Conservation (phyloP, 140 eudicot genomes). For the Flaveria floridana region DNA sequence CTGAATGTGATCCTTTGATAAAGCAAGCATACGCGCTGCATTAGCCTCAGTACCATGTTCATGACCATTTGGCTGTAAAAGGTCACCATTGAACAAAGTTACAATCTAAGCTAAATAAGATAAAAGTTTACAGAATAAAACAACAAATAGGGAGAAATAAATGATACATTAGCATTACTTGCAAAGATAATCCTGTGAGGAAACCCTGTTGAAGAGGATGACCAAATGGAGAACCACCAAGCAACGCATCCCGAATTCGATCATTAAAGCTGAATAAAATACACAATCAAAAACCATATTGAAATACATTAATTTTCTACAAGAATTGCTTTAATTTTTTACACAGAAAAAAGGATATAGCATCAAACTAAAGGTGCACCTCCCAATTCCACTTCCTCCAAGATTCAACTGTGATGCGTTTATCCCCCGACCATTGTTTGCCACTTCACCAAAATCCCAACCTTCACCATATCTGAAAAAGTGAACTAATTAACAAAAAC, state of each 20-base stretch:
- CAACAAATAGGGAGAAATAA: conserved; percentile 21
- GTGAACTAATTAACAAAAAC: background rate
- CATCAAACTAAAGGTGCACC: conserved; percentile 40
- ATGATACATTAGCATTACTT: conserved; percentile 53
- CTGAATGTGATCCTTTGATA: conserved; percentile 85
- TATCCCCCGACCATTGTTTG: conserved; percentile 80
- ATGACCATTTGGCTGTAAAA: conserved; percentile 71
- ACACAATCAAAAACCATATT: conserved; percentile 3
- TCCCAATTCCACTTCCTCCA: conserved; percentile 86
- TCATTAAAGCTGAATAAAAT: conserved; percentile 71
- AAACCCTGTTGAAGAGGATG: conserved; percentile 94
- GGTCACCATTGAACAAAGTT: background rate
- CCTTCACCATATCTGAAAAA: conserved; percentile 91
- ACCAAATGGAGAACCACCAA: conserved; percentile 95
- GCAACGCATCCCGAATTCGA: conserved; percentile 85
- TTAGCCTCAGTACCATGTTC: conserved; percentile 73
- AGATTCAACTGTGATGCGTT: conserved; percentile 89
- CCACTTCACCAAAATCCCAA: conserved; percentile 98
- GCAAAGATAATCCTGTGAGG: conserved; percentile 72
- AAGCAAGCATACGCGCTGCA: conserved; percentile 64
- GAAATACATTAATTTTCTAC: background rate
- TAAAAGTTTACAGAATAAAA: conserved; percentile 1
- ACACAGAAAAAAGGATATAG: background rate
- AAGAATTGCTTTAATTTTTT: too few species aligned
- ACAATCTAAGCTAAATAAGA: conserved; percentile 1